Evolutionary conservation across 164 flowering plant species (phyloP).

Genomic region (Euptelea pleiosperma): DNA sequence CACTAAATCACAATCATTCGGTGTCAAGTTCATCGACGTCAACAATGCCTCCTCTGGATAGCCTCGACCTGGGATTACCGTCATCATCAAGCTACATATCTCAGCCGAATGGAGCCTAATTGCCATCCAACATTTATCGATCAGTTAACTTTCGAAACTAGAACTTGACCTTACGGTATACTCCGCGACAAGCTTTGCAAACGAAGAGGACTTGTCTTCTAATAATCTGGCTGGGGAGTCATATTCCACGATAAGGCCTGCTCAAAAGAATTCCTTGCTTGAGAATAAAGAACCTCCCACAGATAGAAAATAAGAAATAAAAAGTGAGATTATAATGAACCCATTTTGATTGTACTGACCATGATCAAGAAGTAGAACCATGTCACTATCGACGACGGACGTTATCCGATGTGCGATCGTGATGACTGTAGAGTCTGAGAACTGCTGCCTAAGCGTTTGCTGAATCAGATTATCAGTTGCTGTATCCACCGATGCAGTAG

Average conservation of each 20-base stretch:
- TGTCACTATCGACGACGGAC: constrained; percentile 42
- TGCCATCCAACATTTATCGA: background rate
- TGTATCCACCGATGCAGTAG: constrained; percentile 58
- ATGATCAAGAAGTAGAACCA: constrained; percentile 29
- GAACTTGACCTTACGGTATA: constrained; percentile 25
- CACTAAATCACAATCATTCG: too few relatives aligned
- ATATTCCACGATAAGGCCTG: constrained; percentile 33
- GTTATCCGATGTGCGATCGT: constrained; percentile 49
- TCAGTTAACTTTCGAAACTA: constrained; percentile 4
- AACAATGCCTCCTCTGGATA: too few relatives aligned
- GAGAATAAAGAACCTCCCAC: background rate
- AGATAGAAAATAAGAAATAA: too few relatives aligned
- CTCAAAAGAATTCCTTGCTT: background rate
- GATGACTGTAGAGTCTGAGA: constrained; percentile 35
- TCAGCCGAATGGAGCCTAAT: too few relatives aligned
- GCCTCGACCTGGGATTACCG: too few relatives aligned
- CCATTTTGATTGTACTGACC: constrained; percentile 17
- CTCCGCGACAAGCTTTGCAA: constrained; percentile 34
- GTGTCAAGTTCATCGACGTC: too few relatives aligned
- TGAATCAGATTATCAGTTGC: constrained; percentile 49
- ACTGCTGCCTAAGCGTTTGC: constrained; percentile 34
- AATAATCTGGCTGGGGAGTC: constrained; percentile 32
- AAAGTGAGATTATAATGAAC: background rate
- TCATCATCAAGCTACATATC: too few relatives aligned
- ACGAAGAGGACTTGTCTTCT: constrained; percentile 24